Evolutionary conservation across 768 basidiomycete species (phyloP).

Genomic region (Tylopilus rubrobrunneus): DNA sequence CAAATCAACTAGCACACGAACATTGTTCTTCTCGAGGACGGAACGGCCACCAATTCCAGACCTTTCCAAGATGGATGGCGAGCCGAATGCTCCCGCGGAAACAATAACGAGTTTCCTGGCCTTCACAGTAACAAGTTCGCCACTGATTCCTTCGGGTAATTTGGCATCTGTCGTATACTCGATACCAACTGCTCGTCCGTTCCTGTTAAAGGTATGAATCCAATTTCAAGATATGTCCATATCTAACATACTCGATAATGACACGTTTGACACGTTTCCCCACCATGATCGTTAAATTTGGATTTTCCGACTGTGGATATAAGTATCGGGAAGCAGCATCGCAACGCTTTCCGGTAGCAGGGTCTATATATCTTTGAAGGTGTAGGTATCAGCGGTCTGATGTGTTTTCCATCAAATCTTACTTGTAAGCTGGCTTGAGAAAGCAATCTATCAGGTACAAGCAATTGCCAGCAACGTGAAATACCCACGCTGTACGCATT

Average conservation of each 20-base stretch:
- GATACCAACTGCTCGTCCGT: slow-evolving; percentile 36
- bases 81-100: slow-evolving; percentile 53
- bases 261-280: slow-evolving; percentile 19
- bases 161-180: slow-evolving; percentile 28
- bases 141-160: slow-evolving; percentile 7
- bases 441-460: no score
- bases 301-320: slow-evolving; percentile 30
- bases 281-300: slow-evolving; percentile 30
- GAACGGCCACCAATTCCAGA: slow-evolving; percentile 63
- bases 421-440: slow-evolving; percentile 18
- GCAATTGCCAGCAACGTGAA: background rate
- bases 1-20: slow-evolving; percentile 54
- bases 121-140: slow-evolving; percentile 13
- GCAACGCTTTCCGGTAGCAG: slow-evolving; percentile 32
- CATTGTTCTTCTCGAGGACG: slow-evolving; percentile 43
- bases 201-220: slow-evolving; percentile 15
- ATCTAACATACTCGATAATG: slow-evolving; percentile 2
- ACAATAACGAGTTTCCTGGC: slow-evolving; percentile 44
- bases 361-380: slow-evolving; percentile 48
- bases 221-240: no score
- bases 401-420: background rate
- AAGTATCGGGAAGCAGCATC: slow-evolving; percentile 36
- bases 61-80: slow-evolving; percentile 53
- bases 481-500: slow-evolving; percentile 25
- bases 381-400: background rate